phyloP scores from a whole-genome alignment of 2,329 filamentous ascomycete species.

The Penicillium sclerotiorum region DNA sequence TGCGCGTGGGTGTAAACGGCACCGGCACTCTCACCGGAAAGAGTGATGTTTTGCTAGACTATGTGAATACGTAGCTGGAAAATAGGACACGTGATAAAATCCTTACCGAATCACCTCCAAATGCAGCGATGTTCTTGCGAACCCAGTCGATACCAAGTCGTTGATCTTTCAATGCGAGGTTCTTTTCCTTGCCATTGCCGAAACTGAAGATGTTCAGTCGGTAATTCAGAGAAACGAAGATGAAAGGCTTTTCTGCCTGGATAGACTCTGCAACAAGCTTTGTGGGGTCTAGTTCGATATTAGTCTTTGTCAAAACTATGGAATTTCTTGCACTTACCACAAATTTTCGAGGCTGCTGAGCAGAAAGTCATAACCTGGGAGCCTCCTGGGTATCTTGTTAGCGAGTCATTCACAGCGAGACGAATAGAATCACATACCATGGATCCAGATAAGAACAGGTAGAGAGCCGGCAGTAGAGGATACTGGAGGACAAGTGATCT shows the following conservation, averaged over 20 bases:
- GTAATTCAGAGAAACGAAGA: conserved; percentile 50
- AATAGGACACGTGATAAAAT: conserved; percentile 2
- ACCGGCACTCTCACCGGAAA: conserved; percentile 52
- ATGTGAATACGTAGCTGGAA: not conserved
- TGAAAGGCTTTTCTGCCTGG: conserved; percentile 36
- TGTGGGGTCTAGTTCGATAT: conserved; percentile 32
- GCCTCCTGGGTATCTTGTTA: conserved; percentile 30
- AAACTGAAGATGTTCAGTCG: conserved; percentile 52
- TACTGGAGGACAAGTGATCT: conserved; percentile 37
- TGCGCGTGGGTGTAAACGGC: conserved; percentile 51
- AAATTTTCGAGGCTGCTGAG: conserved; percentile 45
- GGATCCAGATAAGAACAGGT: conserved; percentile 52
- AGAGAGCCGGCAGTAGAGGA: conserved; percentile 10
- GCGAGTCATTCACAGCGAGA: conserved; percentile 4
- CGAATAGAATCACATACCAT: conserved; percentile 31
- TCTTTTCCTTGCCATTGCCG: conserved; percentile 44
- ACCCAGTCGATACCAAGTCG: conserved; percentile 44
- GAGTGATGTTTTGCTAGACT: conserved; percentile 41
- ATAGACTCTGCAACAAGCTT: conserved; percentile 42
- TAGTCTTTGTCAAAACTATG: not conserved
- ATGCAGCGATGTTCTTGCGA: conserved; percentile 41
- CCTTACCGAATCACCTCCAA: conserved; percentile 43
- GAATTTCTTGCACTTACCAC: conserved; percentile 33
- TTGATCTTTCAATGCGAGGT: conserved; percentile 43
- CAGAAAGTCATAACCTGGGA: conserved; percentile 51